Conservation (phyloP, 2,329 filamentous ascomycete genomes). For the Calonectria multiphialidica region DNA sequence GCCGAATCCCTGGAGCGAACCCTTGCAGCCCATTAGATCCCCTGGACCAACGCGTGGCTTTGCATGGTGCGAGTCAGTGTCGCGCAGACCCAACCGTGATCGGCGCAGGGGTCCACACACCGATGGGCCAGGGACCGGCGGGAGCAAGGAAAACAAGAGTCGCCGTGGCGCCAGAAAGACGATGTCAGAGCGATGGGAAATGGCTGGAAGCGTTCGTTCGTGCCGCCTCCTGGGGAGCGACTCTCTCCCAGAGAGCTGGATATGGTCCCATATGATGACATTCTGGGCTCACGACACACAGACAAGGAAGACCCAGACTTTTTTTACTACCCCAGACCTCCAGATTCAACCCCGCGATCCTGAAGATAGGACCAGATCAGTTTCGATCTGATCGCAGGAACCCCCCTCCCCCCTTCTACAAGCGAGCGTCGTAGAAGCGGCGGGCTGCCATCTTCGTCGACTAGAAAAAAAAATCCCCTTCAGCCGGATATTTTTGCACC, state of each 20-base stretch:
- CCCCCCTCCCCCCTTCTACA: not conserved
- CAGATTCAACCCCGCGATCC: slow-evolving; percentile 15
- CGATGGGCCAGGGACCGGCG: slow-evolving; percentile 5
- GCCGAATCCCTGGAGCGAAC: slow-evolving; percentile 15
- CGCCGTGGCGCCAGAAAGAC: not conserved
- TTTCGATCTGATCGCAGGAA: not conserved
- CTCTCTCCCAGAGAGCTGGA: slow-evolving; percentile 5
- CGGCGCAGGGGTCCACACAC: slow-evolving; percentile 17
- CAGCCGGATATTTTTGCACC: not conserved
- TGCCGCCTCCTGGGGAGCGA: not conserved
- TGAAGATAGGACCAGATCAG: not conserved
- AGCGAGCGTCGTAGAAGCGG: not conserved
- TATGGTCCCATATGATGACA: slow-evolving; percentile 11
- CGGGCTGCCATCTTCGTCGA: not conserved
- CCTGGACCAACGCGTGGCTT: slow-evolving; percentile 20
- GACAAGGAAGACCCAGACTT: slow-evolving; percentile 13
- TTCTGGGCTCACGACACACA: slow-evolving; percentile 14
- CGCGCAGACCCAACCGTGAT: slow-evolving; percentile 17
- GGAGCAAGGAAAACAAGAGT: not conserved
- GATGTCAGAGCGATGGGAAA: not conserved
- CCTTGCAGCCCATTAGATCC: slow-evolving; percentile 16
- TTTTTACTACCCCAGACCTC: slow-evolving; percentile 27
- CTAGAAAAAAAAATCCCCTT: not conserved
- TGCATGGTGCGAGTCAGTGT: slow-evolving; percentile 25
- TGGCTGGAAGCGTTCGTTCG: not conserved